Evolutionary conservation across 768 basidiomycete genomes (phyloP).

Genomic region (Punctularia strigosozonata): DNA sequence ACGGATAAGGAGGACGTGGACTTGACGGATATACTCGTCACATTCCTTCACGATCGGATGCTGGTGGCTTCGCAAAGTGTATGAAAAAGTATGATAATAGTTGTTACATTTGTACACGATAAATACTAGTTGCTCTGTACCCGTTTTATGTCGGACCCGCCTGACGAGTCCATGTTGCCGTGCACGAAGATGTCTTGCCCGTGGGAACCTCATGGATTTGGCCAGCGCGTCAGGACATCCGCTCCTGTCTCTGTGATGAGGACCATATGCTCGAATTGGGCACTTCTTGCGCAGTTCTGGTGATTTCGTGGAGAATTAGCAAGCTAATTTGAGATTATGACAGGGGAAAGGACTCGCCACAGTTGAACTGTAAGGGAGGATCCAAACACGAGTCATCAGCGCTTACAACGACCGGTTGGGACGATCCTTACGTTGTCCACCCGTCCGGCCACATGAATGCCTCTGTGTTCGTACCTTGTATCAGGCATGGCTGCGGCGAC

Average conservation of each 20-base stretch:
- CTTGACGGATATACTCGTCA: constrained; percentile 45
- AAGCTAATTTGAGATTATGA: constrained; percentile 6
- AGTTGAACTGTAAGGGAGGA: not conserved
- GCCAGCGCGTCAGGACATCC: constrained; percentile 58
- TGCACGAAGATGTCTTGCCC: too few relatives aligned
- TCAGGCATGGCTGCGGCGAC: constrained; percentile 47
- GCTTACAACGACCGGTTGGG: constrained; percentile 9
- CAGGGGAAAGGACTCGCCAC: not conserved
- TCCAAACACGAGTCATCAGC: not conserved
- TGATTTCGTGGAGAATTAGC: not conserved
- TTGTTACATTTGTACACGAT: too few relatives aligned
- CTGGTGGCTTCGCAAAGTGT: too few relatives aligned
- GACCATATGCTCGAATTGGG: constrained; percentile 85
- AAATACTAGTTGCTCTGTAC: too few relatives aligned
- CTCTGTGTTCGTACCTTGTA: constrained; percentile 59
- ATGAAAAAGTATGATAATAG: too few relatives aligned
- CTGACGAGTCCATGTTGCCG: too few relatives aligned
- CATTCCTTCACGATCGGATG: constrained; percentile 56
- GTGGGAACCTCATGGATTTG: not conserved
- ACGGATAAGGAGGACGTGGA: constrained; percentile 34
- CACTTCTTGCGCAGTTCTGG: constrained; percentile 71
- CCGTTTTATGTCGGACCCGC: too few relatives aligned
- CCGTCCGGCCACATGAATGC: constrained; percentile 83
- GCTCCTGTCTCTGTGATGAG: constrained; percentile 67
- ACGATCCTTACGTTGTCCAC: constrained; percentile 92